Percentiles rank a stretch among this genome's conserved stretches.
Conservation (phyloP, 2,329 filamentous ascomycete species). For the Trichophyton simii region DNA sequence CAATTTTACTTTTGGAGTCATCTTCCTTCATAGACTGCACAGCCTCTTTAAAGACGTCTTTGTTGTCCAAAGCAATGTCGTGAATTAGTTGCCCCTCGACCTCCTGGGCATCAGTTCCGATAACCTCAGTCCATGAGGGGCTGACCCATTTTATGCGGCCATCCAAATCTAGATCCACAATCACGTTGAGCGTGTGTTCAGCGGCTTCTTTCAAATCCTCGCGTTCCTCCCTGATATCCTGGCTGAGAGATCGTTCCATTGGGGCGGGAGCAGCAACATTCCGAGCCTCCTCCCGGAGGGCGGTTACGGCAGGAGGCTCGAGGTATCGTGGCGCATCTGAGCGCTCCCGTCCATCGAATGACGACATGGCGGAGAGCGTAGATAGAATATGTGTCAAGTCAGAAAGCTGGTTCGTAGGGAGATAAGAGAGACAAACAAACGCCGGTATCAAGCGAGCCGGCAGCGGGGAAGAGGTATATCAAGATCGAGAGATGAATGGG, state of each 20-base stretch:
- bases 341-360: slow-evolving; percentile 24
- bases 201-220: slow-evolving; percentile 91
- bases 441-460: not conserved
- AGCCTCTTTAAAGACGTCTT: slow-evolving; percentile 65
- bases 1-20: slow-evolving; percentile 81
- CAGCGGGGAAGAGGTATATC: not conserved
- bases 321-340: slow-evolving; percentile 23
- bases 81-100: slow-evolving; percentile 67
- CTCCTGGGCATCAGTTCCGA: slow-evolving; percentile 62
- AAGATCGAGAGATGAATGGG: slow-evolving; percentile 18
- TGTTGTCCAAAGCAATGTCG: slow-evolving; percentile 70
- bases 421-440: not conserved
- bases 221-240: slow-evolving; percentile 83
- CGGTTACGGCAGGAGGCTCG: slow-evolving; percentile 33
- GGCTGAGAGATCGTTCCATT: slow-evolving; percentile 58
- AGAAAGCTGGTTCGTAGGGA: not conserved
- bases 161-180: slow-evolving; percentile 84
- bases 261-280: slow-evolving; percentile 17
- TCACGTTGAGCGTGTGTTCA: slow-evolving; percentile 91
- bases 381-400: not conserved
- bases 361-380: slow-evolving; percentile 14
- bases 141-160: slow-evolving; percentile 91
- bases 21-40: slow-evolving; percentile 84
- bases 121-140: slow-evolving; percentile 86
- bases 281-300: slow-evolving; percentile 33